Evolutionary conservation across 1,284 basidiomycete genomes (phyloP).

Genomic region (Leccinum huronense): DNA sequence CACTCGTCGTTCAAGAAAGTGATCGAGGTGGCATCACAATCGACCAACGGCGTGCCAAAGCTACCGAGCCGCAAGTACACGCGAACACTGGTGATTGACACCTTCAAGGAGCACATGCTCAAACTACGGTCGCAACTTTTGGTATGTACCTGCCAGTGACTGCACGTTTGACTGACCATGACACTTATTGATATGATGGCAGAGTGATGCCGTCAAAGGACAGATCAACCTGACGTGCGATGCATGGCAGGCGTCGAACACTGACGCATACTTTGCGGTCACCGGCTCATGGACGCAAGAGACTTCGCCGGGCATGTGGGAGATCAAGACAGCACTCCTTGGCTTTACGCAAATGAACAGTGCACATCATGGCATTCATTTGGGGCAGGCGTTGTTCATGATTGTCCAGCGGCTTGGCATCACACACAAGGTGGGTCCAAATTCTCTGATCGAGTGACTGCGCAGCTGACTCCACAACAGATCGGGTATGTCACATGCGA

Average conservation of each 20-base stretch:
- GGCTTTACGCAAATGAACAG: constrained; percentile 12
- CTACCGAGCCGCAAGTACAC: no score
- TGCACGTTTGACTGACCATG: not conserved
- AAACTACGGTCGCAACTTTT: not conserved
- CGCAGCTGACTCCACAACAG: constrained; percentile 7
- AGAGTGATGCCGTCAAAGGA: not conserved
- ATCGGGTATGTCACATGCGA: not conserved
- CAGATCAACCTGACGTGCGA: constrained; percentile 19
- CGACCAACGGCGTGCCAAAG: no score
- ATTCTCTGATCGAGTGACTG: no score
- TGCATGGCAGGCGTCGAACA: constrained; percentile 20
- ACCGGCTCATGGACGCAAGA: constrained; percentile 20
- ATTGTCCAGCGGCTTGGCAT: not conserved
- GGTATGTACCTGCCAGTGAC: not conserved
- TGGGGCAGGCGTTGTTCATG: not conserved
- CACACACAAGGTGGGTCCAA: not conserved
- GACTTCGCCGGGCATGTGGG: not conserved
- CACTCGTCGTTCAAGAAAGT: no score
- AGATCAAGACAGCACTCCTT: constrained; percentile 10
- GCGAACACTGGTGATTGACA: no score
- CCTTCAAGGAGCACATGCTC: no score
- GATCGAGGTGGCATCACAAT: no score
- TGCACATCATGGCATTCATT: constrained; percentile 3
- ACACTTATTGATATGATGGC: not conserved
- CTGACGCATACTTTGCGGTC: constrained; percentile 21